A percentile compares a stretch with the other conserved stretches of the same genome.
These are phyloP conservation scores for Penicillium sp. DNA, from an alignment of 2,329 filamentous ascomycete genomes.

Conservation along the genomic window DNA sequence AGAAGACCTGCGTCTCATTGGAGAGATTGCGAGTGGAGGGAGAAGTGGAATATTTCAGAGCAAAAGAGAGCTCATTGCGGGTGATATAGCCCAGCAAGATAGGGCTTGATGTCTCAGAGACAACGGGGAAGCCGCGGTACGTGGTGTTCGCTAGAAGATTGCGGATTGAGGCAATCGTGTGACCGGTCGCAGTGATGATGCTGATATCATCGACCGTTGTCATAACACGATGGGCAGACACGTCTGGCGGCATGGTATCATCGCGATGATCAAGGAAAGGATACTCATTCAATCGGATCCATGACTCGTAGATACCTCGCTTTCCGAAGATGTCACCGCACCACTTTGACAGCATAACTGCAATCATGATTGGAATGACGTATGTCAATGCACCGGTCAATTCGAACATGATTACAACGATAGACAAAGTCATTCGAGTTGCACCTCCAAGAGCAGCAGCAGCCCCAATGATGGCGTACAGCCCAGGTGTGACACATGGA, in stretches of 20 bases:
- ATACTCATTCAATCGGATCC: conserved; percentile 96
- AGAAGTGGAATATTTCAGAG: conserved; percentile 65
- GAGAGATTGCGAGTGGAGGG: conserved; percentile 54
- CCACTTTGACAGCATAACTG: conserved; percentile 98
- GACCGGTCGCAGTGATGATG: conserved; percentile 80
- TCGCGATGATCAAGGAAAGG: conserved; percentile 93
- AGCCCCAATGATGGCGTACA: conserved; percentile 94
- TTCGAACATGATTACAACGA: conserved; percentile 99
- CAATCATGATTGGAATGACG: conserved; percentile 97
- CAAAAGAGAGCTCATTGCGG: conserved; percentile 83
- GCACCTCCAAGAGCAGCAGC: conserved; percentile 92
- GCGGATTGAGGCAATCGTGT: conserved; percentile 77
- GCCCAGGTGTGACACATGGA: conserved; percentile 87
- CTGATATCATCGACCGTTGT: conserved; percentile 88
- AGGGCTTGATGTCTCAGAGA: conserved; percentile 74
- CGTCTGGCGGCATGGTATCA: conserved; percentile 74
- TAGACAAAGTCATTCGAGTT: conserved; percentile 94
- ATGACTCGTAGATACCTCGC: conserved; percentile 93
- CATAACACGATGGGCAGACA: conserved; percentile 87
- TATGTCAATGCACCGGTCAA: conserved; percentile 94
- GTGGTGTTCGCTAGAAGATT: conserved; percentile 71
- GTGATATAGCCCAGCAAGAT: conserved; percentile 91
- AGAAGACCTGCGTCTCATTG: conserved; percentile 76
- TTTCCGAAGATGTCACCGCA: conserved; percentile 93
- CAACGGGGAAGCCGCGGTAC: conserved; percentile 89